A percentile compares a stretch with the other conserved stretches of the same genome.
These are phyloP conservation scores for Groenewaldozyma tartarivorans DNA, from an alignment of 805 yeast genomes.

Conservation along the genomic window DNA sequence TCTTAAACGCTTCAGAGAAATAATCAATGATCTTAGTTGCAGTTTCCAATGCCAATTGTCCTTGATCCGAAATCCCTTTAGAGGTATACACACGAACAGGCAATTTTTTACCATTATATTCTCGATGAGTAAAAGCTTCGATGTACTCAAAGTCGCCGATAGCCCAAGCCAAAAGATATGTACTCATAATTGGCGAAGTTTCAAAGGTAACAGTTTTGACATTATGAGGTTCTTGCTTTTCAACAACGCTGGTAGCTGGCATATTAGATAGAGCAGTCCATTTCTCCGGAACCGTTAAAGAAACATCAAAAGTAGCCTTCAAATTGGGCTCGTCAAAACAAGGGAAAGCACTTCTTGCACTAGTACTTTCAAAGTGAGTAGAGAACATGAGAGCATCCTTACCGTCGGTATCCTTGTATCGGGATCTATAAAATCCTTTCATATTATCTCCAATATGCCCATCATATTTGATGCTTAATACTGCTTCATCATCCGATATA, in stretches of 20 bases:
- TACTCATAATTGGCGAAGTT: slow-evolving; percentile 64
- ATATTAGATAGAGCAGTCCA: slow-evolving; percentile 59
- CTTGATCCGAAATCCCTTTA: slow-evolving; percentile 60
- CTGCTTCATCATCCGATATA: slow-evolving; percentile 28
- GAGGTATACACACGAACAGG: slow-evolving; percentile 79
- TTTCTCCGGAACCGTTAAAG: slow-evolving; percentile 41
- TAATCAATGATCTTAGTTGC: slow-evolving; percentile 68
- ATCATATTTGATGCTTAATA: slow-evolving; percentile 43
- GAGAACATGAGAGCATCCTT: slow-evolving; percentile 49
- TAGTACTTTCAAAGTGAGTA: slow-evolving; percentile 69
- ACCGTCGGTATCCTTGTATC: slow-evolving; percentile 45
- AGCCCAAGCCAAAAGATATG: slow-evolving; percentile 63
- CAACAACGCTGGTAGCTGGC: slow-evolving; percentile 32
- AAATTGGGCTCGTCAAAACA: slow-evolving; percentile 65
- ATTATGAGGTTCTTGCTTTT: too few relatives aligned
- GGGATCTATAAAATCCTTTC: slow-evolving; percentile 67
- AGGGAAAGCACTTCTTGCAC: slow-evolving; percentile 71
- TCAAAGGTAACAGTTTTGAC: slow-evolving; percentile 41
- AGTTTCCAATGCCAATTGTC: slow-evolving; percentile 61
- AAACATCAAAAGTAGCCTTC: slow-evolving; percentile 55
- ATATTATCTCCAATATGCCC: slow-evolving; percentile 57
- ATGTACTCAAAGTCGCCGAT: slow-evolving; percentile 54
- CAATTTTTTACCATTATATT: slow-evolving; percentile 45
- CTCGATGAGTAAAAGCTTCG: slow-evolving; percentile 28
- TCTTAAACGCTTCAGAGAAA: slow-evolving; percentile 64